Base-by-base conservation (phyloP, 2,329 filamentous ascomycete genomes). In the Diaporthe helianthi region DNA sequence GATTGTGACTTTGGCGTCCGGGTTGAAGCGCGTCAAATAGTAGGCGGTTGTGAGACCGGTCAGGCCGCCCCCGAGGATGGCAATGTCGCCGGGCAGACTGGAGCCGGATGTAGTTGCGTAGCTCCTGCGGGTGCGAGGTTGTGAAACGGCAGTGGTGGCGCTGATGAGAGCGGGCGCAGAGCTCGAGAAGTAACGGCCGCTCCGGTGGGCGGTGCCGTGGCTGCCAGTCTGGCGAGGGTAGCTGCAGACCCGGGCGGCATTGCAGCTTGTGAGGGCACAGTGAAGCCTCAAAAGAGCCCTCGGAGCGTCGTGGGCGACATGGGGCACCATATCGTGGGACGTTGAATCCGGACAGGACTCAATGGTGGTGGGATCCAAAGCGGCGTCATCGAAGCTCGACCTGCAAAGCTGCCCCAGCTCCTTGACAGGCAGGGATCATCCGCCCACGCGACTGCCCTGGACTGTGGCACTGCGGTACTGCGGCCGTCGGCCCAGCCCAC, bases 31-130 rank as follows among this genome's bases (percentile, higher is more conserved):
- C 15, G 89, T 84, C 53, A 97, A 84, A 78, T 93, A 94, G 82
- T 93, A 93, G 36, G 93, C 93, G 47, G 90, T 86, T 44, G 91
- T 87, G 58, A 97, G 86, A 63, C 94, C 94, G 1, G 93, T 96
- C 77, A 97, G 90, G 49, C 94, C 94, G 71, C 90, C 93, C 65
- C 94, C 94, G 36, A 97, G 79, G 64, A 97, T 84, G 29, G 92
- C 93, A 67, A 93, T 82, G 24, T 79, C 73, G 68, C 79, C 24
- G 41, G 67, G 69, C 8, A 26, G 38, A 2, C 41, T 5, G 33
- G 54, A 13, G 17, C 24, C 46, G 10, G 69, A 38, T 22, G 52
- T 31, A 22, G 69, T 54, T 33, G 67, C 60, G 46, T 66, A 71
- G 15, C 61, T 29, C 31, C 66, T 63, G 26, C 29, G 58, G 29